phyloP scores from a whole-genome alignment of 75 land plant species.

The Pinus taeda region DNA sequence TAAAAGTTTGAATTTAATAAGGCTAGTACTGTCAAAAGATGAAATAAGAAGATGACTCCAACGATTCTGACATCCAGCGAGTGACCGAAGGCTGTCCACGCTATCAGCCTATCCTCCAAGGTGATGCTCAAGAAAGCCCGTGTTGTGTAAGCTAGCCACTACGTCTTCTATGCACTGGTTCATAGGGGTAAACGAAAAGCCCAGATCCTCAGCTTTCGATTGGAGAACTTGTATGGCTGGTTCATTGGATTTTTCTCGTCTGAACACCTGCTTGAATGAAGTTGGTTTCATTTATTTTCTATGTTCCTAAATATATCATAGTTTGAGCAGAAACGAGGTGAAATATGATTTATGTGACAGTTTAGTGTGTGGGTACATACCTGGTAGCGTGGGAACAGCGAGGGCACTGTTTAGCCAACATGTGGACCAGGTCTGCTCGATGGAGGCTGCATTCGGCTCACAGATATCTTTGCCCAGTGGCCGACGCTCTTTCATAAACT shows the following conservation, averaged over 20 bases:
- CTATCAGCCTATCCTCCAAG: too few species aligned
- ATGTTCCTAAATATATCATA: too few species aligned
- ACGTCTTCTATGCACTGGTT: constrained; percentile 56
- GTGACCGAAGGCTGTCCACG: too few species aligned
- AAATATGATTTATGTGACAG: too few species aligned
- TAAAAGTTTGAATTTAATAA: too few species aligned
- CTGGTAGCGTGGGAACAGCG: constrained; percentile 21
- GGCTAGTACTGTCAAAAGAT: too few species aligned
- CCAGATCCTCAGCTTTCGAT: constrained; percentile 55
- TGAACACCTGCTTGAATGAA: constrained; percentile 49
- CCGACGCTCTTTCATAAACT: not conserved
- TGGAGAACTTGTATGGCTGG: constrained; percentile 56
- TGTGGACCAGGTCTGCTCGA: constrained; percentile 19
- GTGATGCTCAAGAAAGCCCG: constrained; percentile 34
- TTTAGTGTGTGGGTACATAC: constrained; percentile 2
- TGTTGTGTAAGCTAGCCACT: constrained; percentile 60
- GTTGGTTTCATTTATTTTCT: not conserved
- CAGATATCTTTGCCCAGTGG: constrained; percentile 25
- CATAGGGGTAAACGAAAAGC: constrained; percentile 58
- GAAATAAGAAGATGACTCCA: too few species aligned
- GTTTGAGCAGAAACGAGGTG: not conserved
- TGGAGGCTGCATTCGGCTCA: constrained; percentile 28
- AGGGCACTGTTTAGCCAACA: constrained; percentile 20
- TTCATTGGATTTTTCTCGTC: constrained; percentile 57
- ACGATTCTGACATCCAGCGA: too few species aligned